Conservation (phyloP, 345 rosid genomes). For the Arabidopsis arenosa region DNA sequence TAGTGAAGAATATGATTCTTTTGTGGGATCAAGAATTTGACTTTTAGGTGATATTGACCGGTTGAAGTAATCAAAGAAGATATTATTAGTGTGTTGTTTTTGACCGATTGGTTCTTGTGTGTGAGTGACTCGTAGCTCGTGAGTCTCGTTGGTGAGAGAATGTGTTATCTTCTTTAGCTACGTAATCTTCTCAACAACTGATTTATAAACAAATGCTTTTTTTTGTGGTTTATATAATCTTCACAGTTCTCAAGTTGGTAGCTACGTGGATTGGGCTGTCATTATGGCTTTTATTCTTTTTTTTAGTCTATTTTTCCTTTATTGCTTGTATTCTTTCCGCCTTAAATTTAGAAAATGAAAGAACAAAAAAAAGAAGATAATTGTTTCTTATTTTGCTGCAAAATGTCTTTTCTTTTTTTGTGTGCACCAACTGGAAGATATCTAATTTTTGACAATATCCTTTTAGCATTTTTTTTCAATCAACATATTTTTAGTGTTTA, state of each 20-base stretch:
- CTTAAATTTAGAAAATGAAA: constrained; percentile 1
- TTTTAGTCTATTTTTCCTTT: background rate
- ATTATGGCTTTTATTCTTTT: background rate
- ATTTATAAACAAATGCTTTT: constrained; percentile 21
- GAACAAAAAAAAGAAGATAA: background rate
- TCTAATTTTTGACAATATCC: constrained; percentile 14
- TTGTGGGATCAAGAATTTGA: constrained; percentile 27
- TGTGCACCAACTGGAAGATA: background rate
- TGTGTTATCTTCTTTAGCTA: constrained; percentile 18
- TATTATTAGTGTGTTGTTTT: constrained; percentile 19
- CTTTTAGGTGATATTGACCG: constrained; percentile 34
- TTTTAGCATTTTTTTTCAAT: background rate
- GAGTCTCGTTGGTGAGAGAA: constrained; percentile 31
- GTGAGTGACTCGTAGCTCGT: constrained; percentile 35
- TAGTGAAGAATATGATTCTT: constrained; percentile 20
- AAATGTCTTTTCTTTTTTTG: background rate
- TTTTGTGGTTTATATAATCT: constrained; percentile 17
- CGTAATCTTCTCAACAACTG: constrained; percentile 32
- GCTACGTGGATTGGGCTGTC: constrained; percentile 22
- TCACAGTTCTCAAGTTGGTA: constrained; percentile 12
- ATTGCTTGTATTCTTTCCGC: background rate
- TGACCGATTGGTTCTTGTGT: constrained; percentile 30
- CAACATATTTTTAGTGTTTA: background rate
- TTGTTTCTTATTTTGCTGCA: constrained; percentile 1
- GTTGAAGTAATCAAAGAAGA: constrained; percentile 15